phyloP scores from a whole-genome alignment of 2,329 filamentous ascomycete genomes.

The Aspergillus phoenicis region DNA sequence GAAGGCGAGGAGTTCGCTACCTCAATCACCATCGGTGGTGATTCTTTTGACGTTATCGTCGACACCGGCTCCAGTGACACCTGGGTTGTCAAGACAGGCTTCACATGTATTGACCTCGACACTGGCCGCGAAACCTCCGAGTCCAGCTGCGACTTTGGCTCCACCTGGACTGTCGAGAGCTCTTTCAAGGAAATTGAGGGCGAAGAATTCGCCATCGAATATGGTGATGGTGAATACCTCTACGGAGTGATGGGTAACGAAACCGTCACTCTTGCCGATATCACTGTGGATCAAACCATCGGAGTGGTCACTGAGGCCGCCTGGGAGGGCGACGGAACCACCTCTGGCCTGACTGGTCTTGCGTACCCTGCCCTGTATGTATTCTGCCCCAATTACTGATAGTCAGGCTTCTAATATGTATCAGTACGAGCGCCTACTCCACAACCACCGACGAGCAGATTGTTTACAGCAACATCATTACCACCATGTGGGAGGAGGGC shows the following conservation, averaged over 20 bases:
- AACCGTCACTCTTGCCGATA: conserved; percentile 25
- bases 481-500: conserved; percentile 7
- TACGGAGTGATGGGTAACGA: conserved; percentile 27
- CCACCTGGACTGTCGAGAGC: conserved; percentile 19
- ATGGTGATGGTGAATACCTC: conserved; percentile 29
- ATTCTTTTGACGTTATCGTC: conserved; percentile 42
- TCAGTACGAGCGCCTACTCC: conserved; percentile 4
- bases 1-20: conserved; percentile 23
- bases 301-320: conserved; percentile 6
- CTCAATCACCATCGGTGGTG: conserved; percentile 27
- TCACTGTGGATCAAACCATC: conserved; percentile 15
- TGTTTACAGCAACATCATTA: conserved; percentile 14
- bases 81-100: conserved; percentile 44
- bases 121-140: background rate
- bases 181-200: conserved; percentile 22
- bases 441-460: background rate
- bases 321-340: conserved; percentile 9
- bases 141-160: conserved; percentile 21
- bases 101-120: conserved; percentile 35
- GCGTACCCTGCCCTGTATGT: conserved; percentile 14
- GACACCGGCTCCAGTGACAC: conserved; percentile 55
- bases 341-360: conserved; percentile 3
- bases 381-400: background rate
- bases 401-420: background rate
- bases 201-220: conserved; percentile 27